Evolutionary conservation across 306 rosid species (phyloP).

Genomic region (Cicer yamashitae): DNA sequence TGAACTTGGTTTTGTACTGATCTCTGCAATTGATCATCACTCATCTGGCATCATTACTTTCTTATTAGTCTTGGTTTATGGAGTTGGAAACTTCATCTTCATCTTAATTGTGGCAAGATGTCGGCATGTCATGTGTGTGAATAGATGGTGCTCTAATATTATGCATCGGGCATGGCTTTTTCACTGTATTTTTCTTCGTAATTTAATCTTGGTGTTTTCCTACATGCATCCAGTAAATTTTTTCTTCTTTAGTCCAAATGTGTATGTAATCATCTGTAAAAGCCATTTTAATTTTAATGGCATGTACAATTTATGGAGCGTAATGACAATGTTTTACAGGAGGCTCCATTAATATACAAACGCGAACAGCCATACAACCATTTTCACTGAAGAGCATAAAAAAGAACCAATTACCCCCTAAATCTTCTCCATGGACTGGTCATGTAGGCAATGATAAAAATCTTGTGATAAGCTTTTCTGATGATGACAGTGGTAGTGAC

Average conservation of each 20-base stretch:
- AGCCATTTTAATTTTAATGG: slow-evolving; percentile 13
- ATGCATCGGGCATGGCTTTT: background rate
- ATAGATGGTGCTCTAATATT: slow-evolving; percentile 13
- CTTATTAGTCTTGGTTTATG: slow-evolving; percentile 3
- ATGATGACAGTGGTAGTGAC: slow-evolving; percentile 89
- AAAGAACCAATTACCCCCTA: slow-evolving; percentile 55
- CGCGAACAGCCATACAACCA: slow-evolving; percentile 48
- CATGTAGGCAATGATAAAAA: slow-evolving; percentile 54
- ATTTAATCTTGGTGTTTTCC: background rate
- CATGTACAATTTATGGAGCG: slow-evolving; percentile 41
- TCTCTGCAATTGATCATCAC: background rate
- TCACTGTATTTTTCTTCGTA: slow-evolving; percentile 4
- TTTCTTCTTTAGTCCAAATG: background rate
- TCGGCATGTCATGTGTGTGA: background rate
- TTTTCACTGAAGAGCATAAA: slow-evolving; percentile 54
- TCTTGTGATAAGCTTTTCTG: slow-evolving; percentile 96
- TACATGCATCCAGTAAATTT: background rate
- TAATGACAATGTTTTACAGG: slow-evolving; percentile 55
- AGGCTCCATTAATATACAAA: slow-evolving; percentile 55
- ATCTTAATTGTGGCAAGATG: slow-evolving; percentile 27
- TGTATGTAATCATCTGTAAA: slow-evolving; percentile 9
- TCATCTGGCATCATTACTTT: slow-evolving; percentile 2
- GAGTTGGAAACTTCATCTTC: slow-evolving; percentile 4
- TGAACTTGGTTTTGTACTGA: background rate
- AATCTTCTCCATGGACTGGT: slow-evolving; percentile 62